Conservation (phyloP, 805 yeast species). For the Yarrowia sp. region DNA sequence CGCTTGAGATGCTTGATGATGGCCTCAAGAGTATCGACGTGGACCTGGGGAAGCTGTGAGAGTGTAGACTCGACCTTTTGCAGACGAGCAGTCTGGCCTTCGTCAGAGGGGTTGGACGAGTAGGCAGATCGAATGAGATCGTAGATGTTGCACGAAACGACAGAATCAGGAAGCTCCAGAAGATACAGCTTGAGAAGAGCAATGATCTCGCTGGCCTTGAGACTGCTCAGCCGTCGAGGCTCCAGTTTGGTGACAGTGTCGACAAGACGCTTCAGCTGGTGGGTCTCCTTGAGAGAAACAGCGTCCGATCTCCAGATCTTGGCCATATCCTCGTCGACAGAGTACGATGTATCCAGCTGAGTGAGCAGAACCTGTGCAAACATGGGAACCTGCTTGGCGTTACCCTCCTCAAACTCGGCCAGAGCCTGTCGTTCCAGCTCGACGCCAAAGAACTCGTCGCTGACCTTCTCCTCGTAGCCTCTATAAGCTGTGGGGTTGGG, state of each 20-base stretch:
- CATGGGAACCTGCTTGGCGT: not conserved
- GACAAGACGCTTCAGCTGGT: slow-evolving; percentile 9
- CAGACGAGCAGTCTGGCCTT: not conserved
- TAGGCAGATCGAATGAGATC: slow-evolving; percentile 64
- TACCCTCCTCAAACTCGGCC: slow-evolving; percentile 14
- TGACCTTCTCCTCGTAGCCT: slow-evolving; percentile 61
- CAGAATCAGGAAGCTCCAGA: slow-evolving; percentile 71
- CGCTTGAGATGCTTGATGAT: slow-evolving; percentile 31
- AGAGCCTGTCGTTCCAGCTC: slow-evolving; percentile 44
- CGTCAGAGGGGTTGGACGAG: slow-evolving; percentile 30
- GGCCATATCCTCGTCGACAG: not conserved
- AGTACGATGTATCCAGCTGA: not conserved
- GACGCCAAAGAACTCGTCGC: slow-evolving; percentile 74
- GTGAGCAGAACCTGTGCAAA: not conserved
- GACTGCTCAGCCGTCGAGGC: not conserved
- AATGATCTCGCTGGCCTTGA: slow-evolving; percentile 48
- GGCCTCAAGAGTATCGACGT: slow-evolving; percentile 30
- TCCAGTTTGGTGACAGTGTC: slow-evolving; percentile 8
- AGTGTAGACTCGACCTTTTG: slow-evolving; percentile 31
- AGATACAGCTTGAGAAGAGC: slow-evolving; percentile 63
- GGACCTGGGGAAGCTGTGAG: slow-evolving; percentile 32
- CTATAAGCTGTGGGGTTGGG: slow-evolving; percentile 72
- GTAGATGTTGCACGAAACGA: slow-evolving; percentile 60
- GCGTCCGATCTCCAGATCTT: slow-evolving; percentile 18
- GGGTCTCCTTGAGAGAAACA: slow-evolving; percentile 13